Base-by-base conservation (phyloP, 2,329 filamentous ascomycete genomes). In the Massarina eburnea region DNA sequence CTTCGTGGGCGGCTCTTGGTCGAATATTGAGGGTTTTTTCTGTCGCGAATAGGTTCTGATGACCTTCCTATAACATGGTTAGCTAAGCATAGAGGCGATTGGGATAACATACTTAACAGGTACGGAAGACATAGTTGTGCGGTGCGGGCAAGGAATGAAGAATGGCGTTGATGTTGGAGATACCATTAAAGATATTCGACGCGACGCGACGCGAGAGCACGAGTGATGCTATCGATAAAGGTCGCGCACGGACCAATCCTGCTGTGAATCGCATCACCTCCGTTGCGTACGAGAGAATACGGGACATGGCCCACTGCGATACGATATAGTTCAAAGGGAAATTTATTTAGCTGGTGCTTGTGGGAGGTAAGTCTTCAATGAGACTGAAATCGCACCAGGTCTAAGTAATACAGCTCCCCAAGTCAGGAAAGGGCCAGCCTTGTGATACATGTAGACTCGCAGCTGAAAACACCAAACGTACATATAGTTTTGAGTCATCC, bases 31-130 rank as follows among this genome's bases (percentile, higher is more conserved):
- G 38, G 52, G 59, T 51, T 63, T 67, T 36, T 52, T 56, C 38
- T 64, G 60, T 52, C 68, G 68, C 46, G 68, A 65, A 52, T 71
- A 71, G 6, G 68, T 71, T 39, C 55, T 59, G 20, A 65, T 49
- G 14, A 57, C 43, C 44, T 66, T 69, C 34, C 67, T 70, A 34
- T 0, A 3, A 2, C 1, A 20, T 4, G 17, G 19, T 68, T 56
- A 67, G 53, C 37, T 42, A 9, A 21, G 4, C 17, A 40, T 8
- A 10, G 27, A 3, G n/a, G n/a, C 2, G 19, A 27, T 18, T 4
- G 1, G 3, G 18, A 4, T 26, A 8, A 54, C 60, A n/a, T 41
- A 68, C 66, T 57, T 67, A 26, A 48, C 45, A 33, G 39, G 41
- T 24, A 55, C 37, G 12, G 58, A 54, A 19, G 61, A 51, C 64